phyloP scores from a whole-genome alignment of 2,329 filamentous ascomycete species.

The Sclerotinia sclerotiorum region DNA sequence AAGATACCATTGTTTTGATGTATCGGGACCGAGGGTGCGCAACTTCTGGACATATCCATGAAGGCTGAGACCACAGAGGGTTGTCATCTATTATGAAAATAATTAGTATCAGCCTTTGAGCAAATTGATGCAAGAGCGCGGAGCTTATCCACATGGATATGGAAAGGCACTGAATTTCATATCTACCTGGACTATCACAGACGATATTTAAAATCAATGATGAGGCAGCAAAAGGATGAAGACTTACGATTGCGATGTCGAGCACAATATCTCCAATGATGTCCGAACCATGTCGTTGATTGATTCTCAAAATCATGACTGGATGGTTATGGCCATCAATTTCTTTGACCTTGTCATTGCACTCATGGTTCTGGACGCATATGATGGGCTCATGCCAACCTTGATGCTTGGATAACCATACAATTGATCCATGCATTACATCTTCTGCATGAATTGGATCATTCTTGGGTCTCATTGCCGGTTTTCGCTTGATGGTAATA shows the following conservation, averaged over 20 bases:
- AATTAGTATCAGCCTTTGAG: neutral
- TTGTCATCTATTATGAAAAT: neutral
- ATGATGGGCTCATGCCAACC: neutral
- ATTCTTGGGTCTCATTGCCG: neutral
- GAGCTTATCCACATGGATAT: neutral
- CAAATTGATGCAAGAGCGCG: fast-evolving
- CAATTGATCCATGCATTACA: conserved; percentile 24
- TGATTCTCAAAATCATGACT: conserved; percentile 21
- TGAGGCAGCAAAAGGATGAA: neutral
- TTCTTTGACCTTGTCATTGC: conserved; percentile 16
- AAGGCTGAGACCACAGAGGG: neutral
- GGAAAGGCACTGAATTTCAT: neutral
- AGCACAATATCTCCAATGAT: conserved; percentile 26
- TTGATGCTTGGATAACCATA: conserved; percentile 25
- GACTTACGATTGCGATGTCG: conserved; percentile 27
- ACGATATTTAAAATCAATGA: neutral
- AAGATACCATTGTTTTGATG: neutral
- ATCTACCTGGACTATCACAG: neutral
- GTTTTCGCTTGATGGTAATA: neutral
- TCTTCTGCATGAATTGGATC: neutral
- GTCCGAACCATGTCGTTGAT: conserved; percentile 20
- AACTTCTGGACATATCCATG: neutral
- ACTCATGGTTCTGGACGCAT: conserved; percentile 23
- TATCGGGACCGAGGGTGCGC: neutral
- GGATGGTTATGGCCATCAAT: conserved; percentile 28